These are phyloP conservation scores for Chytriomyces confervae DNA, from an alignment of 192 early-diverging fungal genomes.

Conservation along the genomic window DNA sequence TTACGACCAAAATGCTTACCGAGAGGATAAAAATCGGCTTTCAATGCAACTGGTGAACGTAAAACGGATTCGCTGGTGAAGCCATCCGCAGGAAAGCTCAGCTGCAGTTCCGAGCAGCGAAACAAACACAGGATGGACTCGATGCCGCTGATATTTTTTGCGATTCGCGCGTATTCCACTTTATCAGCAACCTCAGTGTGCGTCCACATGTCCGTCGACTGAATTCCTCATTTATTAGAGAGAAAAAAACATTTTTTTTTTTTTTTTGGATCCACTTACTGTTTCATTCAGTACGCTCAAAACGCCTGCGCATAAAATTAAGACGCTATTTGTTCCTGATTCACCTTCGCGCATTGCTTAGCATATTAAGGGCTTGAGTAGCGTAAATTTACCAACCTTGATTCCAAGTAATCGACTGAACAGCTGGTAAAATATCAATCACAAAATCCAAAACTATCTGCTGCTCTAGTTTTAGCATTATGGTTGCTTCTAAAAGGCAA, in stretches of 20 bases:
- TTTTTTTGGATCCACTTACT: slow-evolving; percentile 34
- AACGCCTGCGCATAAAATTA: slow-evolving; percentile 71
- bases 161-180: slow-evolving; percentile 80
- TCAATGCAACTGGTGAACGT: background rate
- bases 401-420: slow-evolving; percentile 61
- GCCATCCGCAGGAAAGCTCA: slow-evolving; percentile 35
- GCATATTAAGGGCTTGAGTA: background rate
- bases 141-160: slow-evolving; percentile 49
- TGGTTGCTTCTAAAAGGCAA: slow-evolving; percentile 11
- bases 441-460: slow-evolving; percentile 63
- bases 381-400: background rate
- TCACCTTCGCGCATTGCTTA: background rate
- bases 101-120: slow-evolving; percentile 68
- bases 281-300: slow-evolving; percentile 67
- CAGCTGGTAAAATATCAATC: slow-evolving; percentile 49
- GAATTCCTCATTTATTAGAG: too few relatives aligned
- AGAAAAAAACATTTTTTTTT: background rate
- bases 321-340: slow-evolving; percentile 56
- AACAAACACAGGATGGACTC: slow-evolving; percentile 75
- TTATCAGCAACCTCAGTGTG: slow-evolving; percentile 60
- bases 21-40: slow-evolving; percentile 78
- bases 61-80: background rate
- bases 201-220: slow-evolving; percentile 52
- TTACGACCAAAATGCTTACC: slow-evolving; percentile 51
- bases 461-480: slow-evolving; percentile 48